These are phyloP conservation scores for Rubus idaeus DNA, from an alignment of 306 rosid species.

Conservation along the genomic window DNA sequence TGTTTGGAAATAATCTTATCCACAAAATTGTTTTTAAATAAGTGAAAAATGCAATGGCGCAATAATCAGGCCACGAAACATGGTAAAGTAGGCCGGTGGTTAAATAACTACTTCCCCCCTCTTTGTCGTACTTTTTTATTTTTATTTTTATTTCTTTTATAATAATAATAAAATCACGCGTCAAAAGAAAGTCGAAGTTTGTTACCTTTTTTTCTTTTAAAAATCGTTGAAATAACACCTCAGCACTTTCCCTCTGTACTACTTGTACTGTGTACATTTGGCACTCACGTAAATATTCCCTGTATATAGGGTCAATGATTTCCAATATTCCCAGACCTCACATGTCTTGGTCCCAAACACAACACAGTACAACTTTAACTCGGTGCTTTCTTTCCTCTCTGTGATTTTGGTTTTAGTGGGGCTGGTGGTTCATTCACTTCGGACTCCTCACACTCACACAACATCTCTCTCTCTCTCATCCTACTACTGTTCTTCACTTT, in stretches of 20 bases:
- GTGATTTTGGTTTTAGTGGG: background rate
- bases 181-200: background rate
- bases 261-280: background rate
- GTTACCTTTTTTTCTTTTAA: background rate
- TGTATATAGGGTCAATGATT: background rate
- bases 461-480: background rate
- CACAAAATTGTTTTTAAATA: no score
- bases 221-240: background rate
- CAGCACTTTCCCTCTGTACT: background rate
- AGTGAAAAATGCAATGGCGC: background rate
- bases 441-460: background rate
- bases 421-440: background rate
- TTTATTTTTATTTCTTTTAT: no score
- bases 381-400: background rate
- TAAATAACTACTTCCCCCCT: background rate
- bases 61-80: constrained; percentile 27
- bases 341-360: background rate
- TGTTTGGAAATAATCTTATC: no score
- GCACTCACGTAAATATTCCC: constrained; percentile 13
- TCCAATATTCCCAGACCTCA: background rate
- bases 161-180: no score
- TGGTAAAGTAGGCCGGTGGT: constrained; percentile 18
- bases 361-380: background rate
- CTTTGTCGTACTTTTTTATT: background rate
- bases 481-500: background rate